Evolutionary conservation across 163 green algal genomes (phyloP), one percentile per base, ranked within the genome.

Genomic region (Scenedesmus sp.): DNA sequence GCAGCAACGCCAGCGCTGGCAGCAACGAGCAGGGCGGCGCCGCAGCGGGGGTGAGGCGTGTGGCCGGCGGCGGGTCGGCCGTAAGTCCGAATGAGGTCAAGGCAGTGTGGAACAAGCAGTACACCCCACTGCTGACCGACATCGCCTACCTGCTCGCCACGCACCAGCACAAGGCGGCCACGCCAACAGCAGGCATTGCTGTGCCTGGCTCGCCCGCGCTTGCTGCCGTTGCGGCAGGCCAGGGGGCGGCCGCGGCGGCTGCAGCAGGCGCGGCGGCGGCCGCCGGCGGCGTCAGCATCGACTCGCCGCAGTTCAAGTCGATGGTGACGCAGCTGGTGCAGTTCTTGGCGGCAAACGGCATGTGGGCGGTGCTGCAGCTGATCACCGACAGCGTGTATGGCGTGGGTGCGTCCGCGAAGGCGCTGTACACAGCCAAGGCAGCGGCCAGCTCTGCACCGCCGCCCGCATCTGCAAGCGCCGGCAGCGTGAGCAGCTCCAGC

Each of bases 371-470:
- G 76, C 42, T 91, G 49, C 87, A 91, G 87, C n/a, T 87, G 51
- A 61, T 86, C 35, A 91, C 87, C 2, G 87, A 91, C 43, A 51
- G 35, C 22, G 79, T 91, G 87, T 91, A 91, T 80, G 87, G 87
- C 4, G 87, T 81, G 33, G 87, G 87, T 4, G 87, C 87, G 3
- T 86, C 73, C 9, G 87, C 87, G 0, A 86, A 86, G 76, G 87
- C 87, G 5, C 78, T 91, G 33, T 91, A 91, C 42, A 72, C 49
- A 86, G 76, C 73, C 24, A 86, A 86, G 33, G 76, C 87, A n/a
- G 56, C 35, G 24, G 49, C 81, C 6, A 43, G 24, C 3, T 49
- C 81, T 46, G 35, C 49, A 53, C n/a, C 80, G 40, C 43, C 80
- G 43, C 43, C 81, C 76, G 46, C 51, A 35, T 51, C 49, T 46